Percentiles rank a stretch among this genome's conserved stretches.
Conservation (phyloP, 169 alveolate species). For the Eimeria acervulina region DNA sequence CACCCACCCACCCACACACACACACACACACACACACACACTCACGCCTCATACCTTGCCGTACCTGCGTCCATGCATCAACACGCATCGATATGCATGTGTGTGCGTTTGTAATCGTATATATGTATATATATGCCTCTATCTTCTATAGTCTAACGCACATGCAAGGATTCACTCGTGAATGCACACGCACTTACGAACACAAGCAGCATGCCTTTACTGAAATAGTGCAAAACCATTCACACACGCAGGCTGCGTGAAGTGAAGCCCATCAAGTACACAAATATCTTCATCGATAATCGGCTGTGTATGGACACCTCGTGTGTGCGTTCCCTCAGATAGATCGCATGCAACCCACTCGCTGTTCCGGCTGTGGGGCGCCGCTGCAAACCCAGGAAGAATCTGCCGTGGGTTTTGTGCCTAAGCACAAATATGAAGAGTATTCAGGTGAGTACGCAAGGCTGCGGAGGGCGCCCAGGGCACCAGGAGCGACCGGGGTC, state of each 20-base stretch:
- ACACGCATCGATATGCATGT: neutral
- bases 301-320: neutral
- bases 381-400: conserved; percentile 61
- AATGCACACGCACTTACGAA: neutral
- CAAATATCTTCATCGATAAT: neutral
- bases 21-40: neutral
- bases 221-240: neutral
- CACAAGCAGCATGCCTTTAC: no score
- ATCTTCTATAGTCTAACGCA: neutral
- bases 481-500: neutral
- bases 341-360: conserved; percentile 67
- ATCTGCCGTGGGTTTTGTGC: conserved; percentile 42
- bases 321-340: conserved; percentile 13
- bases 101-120: neutral
- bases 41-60: neutral
- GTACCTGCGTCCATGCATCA: neutral
- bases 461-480: neutral
- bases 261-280: neutral
- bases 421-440: conserved; percentile 56
- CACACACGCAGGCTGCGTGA: neutral
- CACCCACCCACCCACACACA: no score
- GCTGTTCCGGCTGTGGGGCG: conserved; percentile 81
- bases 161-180: neutral
- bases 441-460: neutral
- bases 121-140: neutral